Conservation (phyloP, 1,139 yeast genomes). For the Scheffersomyces illinoinensis region DNA sequence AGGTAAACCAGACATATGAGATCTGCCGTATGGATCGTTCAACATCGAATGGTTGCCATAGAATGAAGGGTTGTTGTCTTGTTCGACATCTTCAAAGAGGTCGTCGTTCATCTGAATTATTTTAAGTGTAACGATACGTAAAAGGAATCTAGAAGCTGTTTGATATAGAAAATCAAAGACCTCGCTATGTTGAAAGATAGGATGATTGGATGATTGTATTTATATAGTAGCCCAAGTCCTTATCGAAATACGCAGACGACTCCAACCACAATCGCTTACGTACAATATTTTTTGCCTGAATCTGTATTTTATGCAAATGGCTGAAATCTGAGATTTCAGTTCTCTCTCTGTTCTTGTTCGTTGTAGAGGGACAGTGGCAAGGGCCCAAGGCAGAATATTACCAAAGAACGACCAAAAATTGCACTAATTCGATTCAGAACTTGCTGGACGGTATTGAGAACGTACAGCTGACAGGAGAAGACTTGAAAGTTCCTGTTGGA, state of each 20-base stretch:
- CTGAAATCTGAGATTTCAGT: neutral
- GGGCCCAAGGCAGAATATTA: neutral
- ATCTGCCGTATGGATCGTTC: conserved; percentile 27
- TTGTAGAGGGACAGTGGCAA: neutral
- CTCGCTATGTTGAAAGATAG: neutral
- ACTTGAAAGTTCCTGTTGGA: neutral
- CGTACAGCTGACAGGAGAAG: neutral
- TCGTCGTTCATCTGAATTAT: conserved; percentile 8
- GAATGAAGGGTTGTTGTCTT: conserved; percentile 51
- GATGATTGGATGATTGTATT: no score
- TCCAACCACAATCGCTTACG: neutral
- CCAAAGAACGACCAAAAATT: neutral
- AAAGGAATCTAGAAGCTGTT: neutral
- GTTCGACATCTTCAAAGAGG: conserved; percentile 43
- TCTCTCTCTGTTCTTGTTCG: neutral
- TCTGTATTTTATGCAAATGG: neutral
- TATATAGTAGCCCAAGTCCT: neutral
- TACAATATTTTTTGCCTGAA: neutral
- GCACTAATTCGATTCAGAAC: neutral
- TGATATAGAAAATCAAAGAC: neutral
- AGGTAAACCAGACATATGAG: neutral
- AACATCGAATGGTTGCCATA: conserved; percentile 36
- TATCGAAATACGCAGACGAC: neutral
- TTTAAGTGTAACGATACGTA: neutral
- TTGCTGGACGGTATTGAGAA: neutral